Percentiles rank a stretch among this genome's conserved stretches.
These are phyloP conservation scores for Plantago elongata DNA, from an alignment of 257 asterid species.

Conservation along the genomic window DNA sequence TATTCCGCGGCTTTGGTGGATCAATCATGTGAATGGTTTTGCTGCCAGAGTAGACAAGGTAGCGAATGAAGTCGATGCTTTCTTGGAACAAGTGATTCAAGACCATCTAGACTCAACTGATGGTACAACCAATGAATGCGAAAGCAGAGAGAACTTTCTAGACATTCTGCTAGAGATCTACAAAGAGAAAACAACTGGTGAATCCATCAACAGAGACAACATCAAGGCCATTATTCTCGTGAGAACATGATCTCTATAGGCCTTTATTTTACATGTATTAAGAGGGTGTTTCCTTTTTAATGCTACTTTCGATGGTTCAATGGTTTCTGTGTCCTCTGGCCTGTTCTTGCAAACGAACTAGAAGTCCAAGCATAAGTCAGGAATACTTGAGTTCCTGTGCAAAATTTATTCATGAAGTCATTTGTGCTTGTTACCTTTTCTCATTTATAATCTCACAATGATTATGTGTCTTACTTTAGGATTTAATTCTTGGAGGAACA, in stretches of 20 bases:
- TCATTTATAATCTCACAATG: background rate
- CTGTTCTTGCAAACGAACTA: too few species aligned
- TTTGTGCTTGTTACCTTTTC: background rate
- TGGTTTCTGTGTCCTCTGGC: too few species aligned
- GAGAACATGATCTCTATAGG: background rate
- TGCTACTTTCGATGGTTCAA: too few species aligned
- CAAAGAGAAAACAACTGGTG: background rate
- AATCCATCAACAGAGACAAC: slow-evolving; percentile 15
- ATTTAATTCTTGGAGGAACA: slow-evolving; percentile 23
- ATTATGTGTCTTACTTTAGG: background rate
- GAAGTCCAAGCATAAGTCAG: too few species aligned
- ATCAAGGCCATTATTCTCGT: slow-evolving; percentile 26
- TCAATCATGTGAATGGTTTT: slow-evolving; percentile 1
- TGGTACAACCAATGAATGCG: background rate
- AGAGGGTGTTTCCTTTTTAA: too few species aligned
- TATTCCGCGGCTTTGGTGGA: background rate
- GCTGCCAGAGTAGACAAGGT: background rate
- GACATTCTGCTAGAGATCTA: background rate
- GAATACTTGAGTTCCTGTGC: too few species aligned
- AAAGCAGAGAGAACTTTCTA: background rate
- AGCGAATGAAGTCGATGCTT: background rate
- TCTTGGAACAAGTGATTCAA: background rate
- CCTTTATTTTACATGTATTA: background rate
- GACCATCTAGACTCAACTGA: background rate
- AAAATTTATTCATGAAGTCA: background rate